Base-by-base conservation (phyloP, 1,139 yeast species). In the Sugiyamaella xylanicola region DNA sequence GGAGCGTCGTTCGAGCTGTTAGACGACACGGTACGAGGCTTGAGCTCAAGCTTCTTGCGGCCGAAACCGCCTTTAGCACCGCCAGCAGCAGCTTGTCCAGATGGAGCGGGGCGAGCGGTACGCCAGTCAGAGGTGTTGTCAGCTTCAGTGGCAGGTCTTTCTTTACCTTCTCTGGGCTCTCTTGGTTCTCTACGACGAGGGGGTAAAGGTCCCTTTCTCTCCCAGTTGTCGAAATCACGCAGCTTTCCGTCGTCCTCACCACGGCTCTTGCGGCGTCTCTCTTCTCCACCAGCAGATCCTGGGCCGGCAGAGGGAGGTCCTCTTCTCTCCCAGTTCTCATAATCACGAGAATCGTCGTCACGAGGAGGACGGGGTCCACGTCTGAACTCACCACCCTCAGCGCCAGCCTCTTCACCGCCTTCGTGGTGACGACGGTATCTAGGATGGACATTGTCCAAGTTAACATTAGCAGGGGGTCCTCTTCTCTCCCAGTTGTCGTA, bases 401-500 rank as follows among this genome's bases (percentile, higher is more conserved):
- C 37, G 5, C 15, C 37, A n/a, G 15, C 37, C 13, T 32, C 37
- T 32, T 44, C 57, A 42, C 61, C 50, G 22, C 48, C 52, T 5
- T 58, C 51, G 3, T 58, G 56, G 40, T 54, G 48, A 15, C 58
- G 47, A n/a, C 59, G 57, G 37, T 42, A 35, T 36, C 58, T 42
- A 21, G 53, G 56, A 44, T 51, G 54, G 7, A 45, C 54, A 40
- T 49, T 47, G 11, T 48, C 51, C n/a, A 49, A 27, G 41, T 51
- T 43, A n/a, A 48, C 48, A 17, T 45, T 53, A 27, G 56, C 56
- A 41, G 41, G 50, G 54, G 77, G 79, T 16, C 73, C 74, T 56
- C 72, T 67, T 62, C 66, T 67, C 60, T 68, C 71, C 82, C 84
- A 77, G 68, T 80, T 82, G 37, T 58, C 59, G 47, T 56, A 60